phyloP scores from a whole-genome alignment of 768 basidiomycete genomes.

The Naematelia aurantialba region DNA sequence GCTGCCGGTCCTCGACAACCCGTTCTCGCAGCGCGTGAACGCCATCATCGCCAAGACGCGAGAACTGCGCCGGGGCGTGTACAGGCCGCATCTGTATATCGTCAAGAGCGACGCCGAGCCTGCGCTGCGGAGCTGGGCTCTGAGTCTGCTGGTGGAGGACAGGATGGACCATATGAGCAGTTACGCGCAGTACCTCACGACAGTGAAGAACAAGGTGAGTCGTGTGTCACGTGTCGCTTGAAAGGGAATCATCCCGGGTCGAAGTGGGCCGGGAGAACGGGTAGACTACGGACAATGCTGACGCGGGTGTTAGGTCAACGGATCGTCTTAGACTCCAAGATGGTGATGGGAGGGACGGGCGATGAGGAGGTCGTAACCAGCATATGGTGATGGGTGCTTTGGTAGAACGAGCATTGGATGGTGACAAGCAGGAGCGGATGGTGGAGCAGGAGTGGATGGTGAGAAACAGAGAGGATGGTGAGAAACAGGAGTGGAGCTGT shows the following conservation, averaged over 20 bases:
- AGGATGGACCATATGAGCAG: conserved; percentile 90
- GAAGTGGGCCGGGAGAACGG: no score
- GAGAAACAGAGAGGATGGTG: no score
- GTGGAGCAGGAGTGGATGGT: no score
- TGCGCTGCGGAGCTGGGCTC: conserved; percentile 87
- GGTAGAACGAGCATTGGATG: no score
- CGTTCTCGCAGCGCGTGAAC: conserved; percentile 92
- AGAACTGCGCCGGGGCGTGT: conserved; percentile 86
- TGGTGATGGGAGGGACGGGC: no score
- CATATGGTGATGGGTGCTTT: no score
- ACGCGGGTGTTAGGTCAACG: conserved; percentile 10
- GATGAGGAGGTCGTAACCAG: no score
- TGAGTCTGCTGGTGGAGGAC: conserved; percentile 91
- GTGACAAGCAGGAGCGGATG: no score
- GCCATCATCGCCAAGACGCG: conserved; percentile 90
- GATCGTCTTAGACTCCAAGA: conserved; percentile 17
- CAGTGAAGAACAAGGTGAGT: conserved; percentile 81
- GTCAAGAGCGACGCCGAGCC: conserved; percentile 99
- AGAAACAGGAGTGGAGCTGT: no score
- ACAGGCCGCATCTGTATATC: conserved; percentile 88
- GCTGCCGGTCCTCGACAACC: conserved; percentile 82
- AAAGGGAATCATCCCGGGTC: no score
- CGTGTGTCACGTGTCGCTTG: no score
- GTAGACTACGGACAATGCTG: no score
- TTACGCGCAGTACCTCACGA: conserved; percentile 88